These are phyloP conservation scores for Ensete glaucum DNA, from an alignment of 176 grass and related monocot genomes.

Conservation along the genomic window DNA sequence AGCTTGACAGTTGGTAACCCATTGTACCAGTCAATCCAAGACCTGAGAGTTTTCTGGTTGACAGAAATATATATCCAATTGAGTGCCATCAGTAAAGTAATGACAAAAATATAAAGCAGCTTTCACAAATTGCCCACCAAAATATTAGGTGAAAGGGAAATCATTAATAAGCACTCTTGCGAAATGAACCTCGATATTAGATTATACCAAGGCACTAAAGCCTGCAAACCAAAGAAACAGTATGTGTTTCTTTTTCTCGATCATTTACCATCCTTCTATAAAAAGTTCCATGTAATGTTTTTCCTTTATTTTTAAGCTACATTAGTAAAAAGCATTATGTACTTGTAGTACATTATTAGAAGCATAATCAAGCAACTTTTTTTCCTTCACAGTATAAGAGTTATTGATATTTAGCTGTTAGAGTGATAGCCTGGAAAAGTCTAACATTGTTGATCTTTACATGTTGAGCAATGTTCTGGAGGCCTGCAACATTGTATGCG, in stretches of 20 bases:
- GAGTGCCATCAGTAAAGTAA: neutral
- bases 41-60: constrained; percentile 57
- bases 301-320: neutral
- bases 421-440: too few relatives aligned
- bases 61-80: constrained; percentile 24
- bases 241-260: neutral
- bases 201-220: neutral
- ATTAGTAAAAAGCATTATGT: too few relatives aligned
- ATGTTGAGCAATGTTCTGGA: too few relatives aligned
- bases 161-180: neutral
- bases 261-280: neutral
- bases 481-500: too few relatives aligned
- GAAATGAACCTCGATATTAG: neutral
- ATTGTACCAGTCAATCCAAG: constrained; percentile 58
- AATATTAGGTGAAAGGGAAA: neutral
- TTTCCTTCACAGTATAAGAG: neutral
- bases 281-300: too few relatives aligned
- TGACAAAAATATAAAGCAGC: neutral
- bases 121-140: neutral
- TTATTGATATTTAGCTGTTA: neutral
- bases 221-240: neutral
- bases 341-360: too few relatives aligned
- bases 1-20: constrained; percentile 71
- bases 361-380: neutral
- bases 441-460: too few relatives aligned